A percentile compares a stretch with the other conserved stretches of the same genome.
Evolutionary conservation across 345 rosid genomes (phyloP).

Genomic region (Ceriops zippeliana): DNA sequence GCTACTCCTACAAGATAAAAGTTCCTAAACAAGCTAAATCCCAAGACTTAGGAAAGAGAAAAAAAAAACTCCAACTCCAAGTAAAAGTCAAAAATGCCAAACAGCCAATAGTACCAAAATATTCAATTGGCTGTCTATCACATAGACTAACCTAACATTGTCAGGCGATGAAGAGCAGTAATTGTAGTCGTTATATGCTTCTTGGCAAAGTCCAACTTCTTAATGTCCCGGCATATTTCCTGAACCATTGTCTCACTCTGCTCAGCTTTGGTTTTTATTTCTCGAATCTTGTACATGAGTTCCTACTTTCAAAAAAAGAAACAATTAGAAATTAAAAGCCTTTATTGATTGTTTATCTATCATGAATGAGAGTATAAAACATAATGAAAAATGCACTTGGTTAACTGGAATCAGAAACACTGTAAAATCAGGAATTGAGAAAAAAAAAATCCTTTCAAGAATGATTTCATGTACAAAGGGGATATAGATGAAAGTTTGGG

Average conservation of each 20-base stretch:
- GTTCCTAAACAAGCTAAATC: too few relatives aligned
- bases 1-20: too few relatives aligned
- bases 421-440: too few relatives aligned
- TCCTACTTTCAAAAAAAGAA: conserved; percentile 48
- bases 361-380: background rate
- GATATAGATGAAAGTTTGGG: too few relatives aligned
- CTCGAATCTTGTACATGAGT: conserved; percentile 83
- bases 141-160: conserved; percentile 78
- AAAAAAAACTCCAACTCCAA: background rate
- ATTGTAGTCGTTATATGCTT: conserved; percentile 97
- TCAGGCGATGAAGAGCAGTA: conserved; percentile 98
- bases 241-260: conserved; percentile 99
- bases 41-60: too few relatives aligned
- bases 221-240: conserved; percentile 97
- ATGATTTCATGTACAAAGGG: too few relatives aligned
- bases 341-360: background rate
- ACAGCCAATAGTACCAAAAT: background rate
- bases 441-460: too few relatives aligned
- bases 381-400: too few relatives aligned
- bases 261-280: conserved; percentile 97
- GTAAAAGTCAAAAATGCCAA: background rate
- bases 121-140: background rate
- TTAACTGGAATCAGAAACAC: too few relatives aligned
- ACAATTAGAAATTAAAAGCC: conserved; percentile 10
- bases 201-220: conserved; percentile 97